Conservation (phyloP, 306 rosid genomes). For the Canavalia gladiata region DNA sequence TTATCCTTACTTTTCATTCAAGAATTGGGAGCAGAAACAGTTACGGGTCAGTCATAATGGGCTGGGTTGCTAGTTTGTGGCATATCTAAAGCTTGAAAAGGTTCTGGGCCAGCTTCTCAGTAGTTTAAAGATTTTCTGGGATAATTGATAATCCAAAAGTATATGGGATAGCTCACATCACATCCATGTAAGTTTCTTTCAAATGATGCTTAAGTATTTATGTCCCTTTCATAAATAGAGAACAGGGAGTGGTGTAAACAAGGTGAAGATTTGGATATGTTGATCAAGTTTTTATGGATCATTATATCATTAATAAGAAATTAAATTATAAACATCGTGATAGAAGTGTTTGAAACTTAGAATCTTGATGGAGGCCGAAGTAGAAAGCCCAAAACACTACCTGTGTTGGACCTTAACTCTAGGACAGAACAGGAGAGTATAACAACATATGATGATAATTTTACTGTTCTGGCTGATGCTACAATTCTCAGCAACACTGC, state of each 20-base stretch:
- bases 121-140: constrained; percentile 23
- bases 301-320: background rate
- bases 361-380: background rate
- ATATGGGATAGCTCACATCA: background rate
- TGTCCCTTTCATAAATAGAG: background rate
- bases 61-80: constrained; percentile 5
- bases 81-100: background rate
- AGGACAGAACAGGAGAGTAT: background rate
- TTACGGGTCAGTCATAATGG: constrained; percentile 24
- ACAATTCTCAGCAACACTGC: background rate
- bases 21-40: background rate
- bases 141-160: background rate
- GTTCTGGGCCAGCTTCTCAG: background rate
- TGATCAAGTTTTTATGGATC: background rate
- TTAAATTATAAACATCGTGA: background rate
- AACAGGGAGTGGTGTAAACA: background rate
- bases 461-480: background rate
- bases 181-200: background rate
- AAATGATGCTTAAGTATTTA: background rate
- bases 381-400: background rate
- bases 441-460: background rate
- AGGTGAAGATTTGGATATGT: background rate
- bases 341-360: background rate
- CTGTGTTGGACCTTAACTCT: background rate
- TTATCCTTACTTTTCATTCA: constrained; percentile 12